Base-by-base conservation (phyloP, 495 filamentous ascomycete species). In the Xeromyces bisporus region DNA sequence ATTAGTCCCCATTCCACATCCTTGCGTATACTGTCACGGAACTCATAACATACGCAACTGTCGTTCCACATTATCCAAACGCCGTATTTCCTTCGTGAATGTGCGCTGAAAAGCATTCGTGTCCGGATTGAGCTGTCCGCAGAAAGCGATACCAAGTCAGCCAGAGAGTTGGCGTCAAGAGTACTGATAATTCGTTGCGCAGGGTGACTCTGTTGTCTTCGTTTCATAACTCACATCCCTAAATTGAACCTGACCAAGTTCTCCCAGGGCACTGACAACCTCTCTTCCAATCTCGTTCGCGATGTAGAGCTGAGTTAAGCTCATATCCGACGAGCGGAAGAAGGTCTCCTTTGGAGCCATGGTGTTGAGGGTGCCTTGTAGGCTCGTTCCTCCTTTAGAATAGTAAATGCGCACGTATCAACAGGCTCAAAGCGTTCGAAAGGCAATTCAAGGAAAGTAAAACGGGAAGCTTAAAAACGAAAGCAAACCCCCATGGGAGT, bases 271-370 rank as follows among this genome's bases (percentile, higher is more conserved):
- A 50, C 83, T 93, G 35, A 96, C 82, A 41, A 93, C 86, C 64
- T 99, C 89, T 53, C 89, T 73, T 42, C 91, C 86, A 38, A 96
- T 94, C 64, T 99, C 89, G 45, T 93, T 94, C 40, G 89, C 81
- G 46, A 96, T 85, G 61, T 94, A 99, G 43, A 99, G 77, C 71
- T 96, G 89, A 51, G 91, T 91, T 72, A 99, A 75, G 69, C 84
- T 92, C 89, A 99, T 99, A 60, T 96, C 86, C 79, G 84, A 77
- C 50, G 91, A 96, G 66, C 91, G 89, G 78, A 99, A 94, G 65
- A 93, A 77, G 58, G 83, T 92, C 58, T 96, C 85, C 61, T 78
- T 67, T 26, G 57, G 55, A 56, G 57, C 58, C 60, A 64, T 64
- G 55, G 43, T 53, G 57, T 44, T 5, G 20, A 9, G 20, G 9